Conservation (phyloP, 805 yeast genomes). For the Pichia exigua region DNA sequence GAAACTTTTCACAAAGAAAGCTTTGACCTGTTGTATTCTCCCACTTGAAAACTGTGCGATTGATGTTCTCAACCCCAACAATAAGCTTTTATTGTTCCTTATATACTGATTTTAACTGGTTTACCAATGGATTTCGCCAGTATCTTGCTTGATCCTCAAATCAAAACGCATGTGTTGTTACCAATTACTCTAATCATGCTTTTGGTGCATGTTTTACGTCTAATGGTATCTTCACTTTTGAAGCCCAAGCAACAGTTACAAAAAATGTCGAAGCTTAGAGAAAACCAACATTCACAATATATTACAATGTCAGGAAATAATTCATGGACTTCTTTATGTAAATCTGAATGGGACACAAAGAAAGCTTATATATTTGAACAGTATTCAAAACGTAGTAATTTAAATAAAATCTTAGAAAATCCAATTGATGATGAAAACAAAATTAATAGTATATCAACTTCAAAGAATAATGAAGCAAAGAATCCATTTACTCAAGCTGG, state of each 20-base stretch:
- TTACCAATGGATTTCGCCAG: conserved; percentile 32
- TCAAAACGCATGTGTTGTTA: conserved; percentile 82
- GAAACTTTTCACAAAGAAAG: background rate
- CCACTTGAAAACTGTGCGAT: background rate
- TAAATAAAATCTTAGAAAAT: conserved; percentile 4
- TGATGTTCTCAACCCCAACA: background rate
- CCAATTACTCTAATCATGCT: conserved; percentile 91
- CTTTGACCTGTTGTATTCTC: background rate
- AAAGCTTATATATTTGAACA: background rate
- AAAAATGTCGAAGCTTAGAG: conserved; percentile 44
- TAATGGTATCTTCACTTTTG: conserved; percentile 55
- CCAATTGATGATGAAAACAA: conserved; percentile 21
- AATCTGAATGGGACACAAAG: conserved; percentile 10
- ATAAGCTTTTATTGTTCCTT: background rate
- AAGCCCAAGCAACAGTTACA: conserved; percentile 50
- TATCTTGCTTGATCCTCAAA: conserved; percentile 65
- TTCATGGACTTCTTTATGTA: conserved; percentile 4
- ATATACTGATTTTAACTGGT: background rate
- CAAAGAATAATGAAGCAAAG: conserved; percentile 26
- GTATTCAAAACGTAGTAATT: conserved; percentile 1
- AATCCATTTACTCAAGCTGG: conserved; percentile 69
- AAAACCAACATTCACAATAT: conserved; percentile 55
- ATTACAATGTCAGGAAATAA: conserved; percentile 15
- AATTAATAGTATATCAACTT: conserved; percentile 26
- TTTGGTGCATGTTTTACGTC: conserved; percentile 71